These are phyloP conservation scores for Xylaria nigripes DNA, from an alignment of 495 filamentous ascomycete species.

Conservation along the genomic window DNA sequence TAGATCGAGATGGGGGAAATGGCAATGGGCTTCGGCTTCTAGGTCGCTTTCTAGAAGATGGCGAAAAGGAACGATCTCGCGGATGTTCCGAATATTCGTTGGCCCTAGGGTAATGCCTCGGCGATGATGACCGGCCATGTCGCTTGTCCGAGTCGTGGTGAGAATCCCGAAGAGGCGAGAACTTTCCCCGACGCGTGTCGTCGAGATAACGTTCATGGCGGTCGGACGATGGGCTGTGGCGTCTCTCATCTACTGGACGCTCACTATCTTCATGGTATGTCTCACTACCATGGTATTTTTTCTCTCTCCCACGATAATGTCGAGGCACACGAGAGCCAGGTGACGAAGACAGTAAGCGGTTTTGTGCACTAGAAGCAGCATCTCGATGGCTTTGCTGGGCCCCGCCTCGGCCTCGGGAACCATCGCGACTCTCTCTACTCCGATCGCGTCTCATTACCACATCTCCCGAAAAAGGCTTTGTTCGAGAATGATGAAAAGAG, in stretches of 20 bases:
- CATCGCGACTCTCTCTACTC: constrained; percentile 17
- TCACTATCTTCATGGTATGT: constrained; percentile 15
- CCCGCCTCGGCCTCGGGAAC: constrained; percentile 22
- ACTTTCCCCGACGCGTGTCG: constrained; percentile 16
- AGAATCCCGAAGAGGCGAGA: constrained; percentile 14
- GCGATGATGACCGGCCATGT: constrained; percentile 20
- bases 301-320: constrained; percentile 11
- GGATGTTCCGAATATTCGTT: constrained; percentile 15
- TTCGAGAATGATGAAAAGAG: constrained; percentile 15
- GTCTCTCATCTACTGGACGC: constrained; percentile 17
- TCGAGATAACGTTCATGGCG: constrained; percentile 11
- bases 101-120: constrained; percentile 16
- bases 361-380: constrained; percentile 15
- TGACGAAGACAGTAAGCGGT: constrained; percentile 18
- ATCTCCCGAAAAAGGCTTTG: constrained; percentile 17
- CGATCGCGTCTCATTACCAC: constrained; percentile 26
- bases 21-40: constrained; percentile 24
- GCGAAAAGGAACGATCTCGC: constrained; percentile 24
- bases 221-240: constrained; percentile 20
- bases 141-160: constrained; percentile 12
- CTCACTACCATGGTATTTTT: constrained; percentile 13
- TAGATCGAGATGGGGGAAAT: constrained; percentile 19
- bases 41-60: constrained; percentile 22
- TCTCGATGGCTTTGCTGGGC: constrained; percentile 18
- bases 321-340: constrained; percentile 17